Conservation (phyloP, 2,329 filamentous ascomycete genomes). For the Chaetomiaceae sp. region DNA sequence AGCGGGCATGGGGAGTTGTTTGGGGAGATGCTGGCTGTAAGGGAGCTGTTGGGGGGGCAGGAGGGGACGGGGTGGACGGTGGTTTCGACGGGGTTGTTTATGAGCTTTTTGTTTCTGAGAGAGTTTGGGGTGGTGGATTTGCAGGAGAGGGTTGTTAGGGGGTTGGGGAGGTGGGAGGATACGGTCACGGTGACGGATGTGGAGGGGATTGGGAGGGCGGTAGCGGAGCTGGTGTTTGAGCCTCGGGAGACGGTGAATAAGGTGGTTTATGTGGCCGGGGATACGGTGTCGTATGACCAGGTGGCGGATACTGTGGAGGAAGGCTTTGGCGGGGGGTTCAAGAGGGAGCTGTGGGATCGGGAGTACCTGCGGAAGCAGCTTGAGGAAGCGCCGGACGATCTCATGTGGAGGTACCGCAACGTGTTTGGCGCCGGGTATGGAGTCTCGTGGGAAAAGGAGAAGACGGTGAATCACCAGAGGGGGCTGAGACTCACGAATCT, state of each 20-base stretch:
- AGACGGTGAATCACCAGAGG: slow-evolving; percentile 47
- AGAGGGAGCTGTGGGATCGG: slow-evolving; percentile 44
- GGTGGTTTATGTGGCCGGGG: slow-evolving; percentile 55
- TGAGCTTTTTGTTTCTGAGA: slow-evolving; percentile 59
- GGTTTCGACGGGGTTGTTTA: slow-evolving; percentile 64
- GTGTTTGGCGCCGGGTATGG: slow-evolving; percentile 55
- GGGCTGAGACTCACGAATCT: slow-evolving; percentile 41
- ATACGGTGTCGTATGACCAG: slow-evolving; percentile 52
- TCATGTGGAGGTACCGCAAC: slow-evolving; percentile 53
- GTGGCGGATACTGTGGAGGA: slow-evolving; percentile 48
- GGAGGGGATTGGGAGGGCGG: slow-evolving; percentile 56
- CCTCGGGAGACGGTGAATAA: slow-evolving; percentile 31
- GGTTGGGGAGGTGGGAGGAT: slow-evolving; percentile 56
- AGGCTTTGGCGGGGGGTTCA: slow-evolving; percentile 36
- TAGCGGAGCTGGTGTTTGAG: slow-evolving; percentile 49
- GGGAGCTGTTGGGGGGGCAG: slow-evolving; percentile 45
- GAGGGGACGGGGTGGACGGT: slow-evolving; percentile 51
- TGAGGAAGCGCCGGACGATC: slow-evolving; percentile 38
- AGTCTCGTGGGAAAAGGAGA: slow-evolving; percentile 49
- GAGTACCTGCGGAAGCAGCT: slow-evolving; percentile 41
- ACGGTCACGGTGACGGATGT: slow-evolving; percentile 57
- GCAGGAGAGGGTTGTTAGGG: slow-evolving; percentile 37
- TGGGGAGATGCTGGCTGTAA: slow-evolving; percentile 59
- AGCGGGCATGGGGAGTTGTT: slow-evolving; percentile 57
- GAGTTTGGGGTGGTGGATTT: slow-evolving; percentile 58